phyloP scores from a whole-genome alignment of 2,329 filamentous ascomycete genomes.

The Aspergillus chevalieri region DNA sequence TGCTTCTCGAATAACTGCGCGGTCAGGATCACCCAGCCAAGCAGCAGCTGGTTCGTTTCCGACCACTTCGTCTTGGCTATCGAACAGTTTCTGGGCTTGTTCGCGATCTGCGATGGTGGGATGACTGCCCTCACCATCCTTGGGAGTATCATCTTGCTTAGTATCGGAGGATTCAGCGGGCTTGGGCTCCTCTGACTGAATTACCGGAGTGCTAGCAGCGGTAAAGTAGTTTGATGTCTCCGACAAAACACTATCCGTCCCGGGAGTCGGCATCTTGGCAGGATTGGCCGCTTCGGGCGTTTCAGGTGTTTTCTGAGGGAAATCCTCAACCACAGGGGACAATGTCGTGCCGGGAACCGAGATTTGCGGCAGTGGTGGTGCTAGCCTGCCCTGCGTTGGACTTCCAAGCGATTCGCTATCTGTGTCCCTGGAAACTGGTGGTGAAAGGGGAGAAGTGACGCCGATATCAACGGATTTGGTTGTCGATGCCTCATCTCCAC shows the following conservation, averaged over 20 bases:
- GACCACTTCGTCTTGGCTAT: constrained; percentile 72
- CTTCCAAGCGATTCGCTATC: background rate
- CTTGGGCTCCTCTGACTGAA: constrained; percentile 24
- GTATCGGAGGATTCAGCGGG: constrained; percentile 12
- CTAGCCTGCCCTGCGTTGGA: constrained; percentile 4
- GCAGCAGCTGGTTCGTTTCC: constrained; percentile 73
- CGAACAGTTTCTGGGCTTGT: constrained; percentile 75
- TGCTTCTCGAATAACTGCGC: constrained; percentile 56
- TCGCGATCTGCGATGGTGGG: constrained; percentile 62
- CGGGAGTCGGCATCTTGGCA: constrained; percentile 20
- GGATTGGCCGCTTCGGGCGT: constrained; percentile 4
- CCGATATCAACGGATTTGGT: constrained; percentile 11
- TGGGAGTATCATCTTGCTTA: constrained; percentile 10
- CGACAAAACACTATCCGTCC: constrained; percentile 26
- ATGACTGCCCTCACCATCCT: background rate
- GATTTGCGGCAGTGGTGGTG: constrained; percentile 1
- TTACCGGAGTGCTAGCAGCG: constrained; percentile 37
- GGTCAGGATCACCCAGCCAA: constrained; percentile 67
- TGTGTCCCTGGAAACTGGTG: background rate
- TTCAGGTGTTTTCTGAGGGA: constrained; percentile 15
- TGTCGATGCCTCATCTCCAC: constrained; percentile 27
- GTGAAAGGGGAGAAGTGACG: background rate
- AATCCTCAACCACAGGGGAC: constrained; percentile 24
- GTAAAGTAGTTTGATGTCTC: constrained; percentile 41
- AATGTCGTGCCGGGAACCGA: constrained; percentile 10